Evolutionary conservation across 805 yeast genomes (phyloP).

Genomic region (Saccharomyces jurei): DNA sequence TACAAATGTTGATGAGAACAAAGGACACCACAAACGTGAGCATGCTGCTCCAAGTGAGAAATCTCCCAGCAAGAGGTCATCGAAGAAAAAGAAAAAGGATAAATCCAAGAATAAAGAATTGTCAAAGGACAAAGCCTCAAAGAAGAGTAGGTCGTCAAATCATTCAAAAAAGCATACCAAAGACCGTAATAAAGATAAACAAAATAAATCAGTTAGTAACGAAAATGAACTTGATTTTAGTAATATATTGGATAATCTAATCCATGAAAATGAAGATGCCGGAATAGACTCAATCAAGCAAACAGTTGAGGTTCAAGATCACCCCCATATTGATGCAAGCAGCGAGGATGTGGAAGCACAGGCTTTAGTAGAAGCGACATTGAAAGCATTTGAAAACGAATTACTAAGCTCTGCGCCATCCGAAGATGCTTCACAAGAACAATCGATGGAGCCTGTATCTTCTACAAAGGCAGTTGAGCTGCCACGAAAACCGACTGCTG

Average conservation of each 20-base stretch:
- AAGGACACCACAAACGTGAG: not conserved
- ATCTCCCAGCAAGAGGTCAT: not conserved
- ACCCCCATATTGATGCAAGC: not conserved
- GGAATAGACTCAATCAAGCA: not conserved
- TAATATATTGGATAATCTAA: slow-evolving; percentile 26
- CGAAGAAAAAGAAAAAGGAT: slow-evolving; percentile 11
- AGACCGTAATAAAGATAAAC: not conserved
- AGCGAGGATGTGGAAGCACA: slow-evolving; percentile 26
- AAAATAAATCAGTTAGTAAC: slow-evolving; percentile 1
- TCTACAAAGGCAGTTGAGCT: slow-evolving; percentile 2
- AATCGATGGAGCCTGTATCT: slow-evolving; percentile 4
- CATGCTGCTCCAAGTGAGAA: not conserved
- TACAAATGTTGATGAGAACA: slow-evolving; percentile 6
- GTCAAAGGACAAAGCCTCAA: slow-evolving; percentile 6
- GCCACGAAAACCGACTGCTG: slow-evolving; percentile 1
- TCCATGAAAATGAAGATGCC: slow-evolving; percentile 17
- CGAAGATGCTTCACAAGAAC: slow-evolving; percentile 1
- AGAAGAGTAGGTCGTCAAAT: not conserved
- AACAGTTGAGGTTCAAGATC: slow-evolving; percentile 4
- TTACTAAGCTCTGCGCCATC: slow-evolving; percentile 13
- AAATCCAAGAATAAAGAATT: slow-evolving; percentile 13
- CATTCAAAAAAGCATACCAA: slow-evolving; percentile 3
- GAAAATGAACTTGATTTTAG: slow-evolving; percentile 23
- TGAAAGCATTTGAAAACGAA: slow-evolving; percentile 29
- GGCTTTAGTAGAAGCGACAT: slow-evolving; percentile 29